Evolutionary conservation across 2,329 filamentous ascomycete genomes (phyloP), one percentile per base, ranked within the genome.

Genomic region (Myotisia sp.): DNA sequence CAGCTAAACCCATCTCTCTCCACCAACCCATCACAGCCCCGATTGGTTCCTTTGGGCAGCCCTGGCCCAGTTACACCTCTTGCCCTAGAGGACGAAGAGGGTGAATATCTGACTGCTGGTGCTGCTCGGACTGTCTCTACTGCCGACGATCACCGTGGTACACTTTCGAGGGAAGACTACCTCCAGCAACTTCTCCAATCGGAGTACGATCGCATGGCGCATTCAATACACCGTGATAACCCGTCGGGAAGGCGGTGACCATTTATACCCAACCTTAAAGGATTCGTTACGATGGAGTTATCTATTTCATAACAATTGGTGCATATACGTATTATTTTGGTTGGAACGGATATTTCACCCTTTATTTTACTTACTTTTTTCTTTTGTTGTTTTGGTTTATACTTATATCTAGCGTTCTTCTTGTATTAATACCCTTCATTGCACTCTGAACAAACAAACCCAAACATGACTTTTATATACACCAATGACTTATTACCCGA

Each of bases 51-150:
- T 13, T 49, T 63, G 7, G 52, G 54, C 22, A 65, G 61, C 33
- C 61, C 62, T 2, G 62, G 61, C 2, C 59, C 60, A 0, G 62
- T 65, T 22, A 64, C 62, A 3, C 62, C 62, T 8, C 45, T 65
- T 30, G 55, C 50, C 1, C 48, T 65, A 6, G 59, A 58, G 33
- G 51, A 60, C 20, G 53, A 57, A 36, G 43, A 38, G n/a, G 44
- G 42, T 26, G 57, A 55, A 32, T 64, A 64, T 37, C 48, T 64
- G 7, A 48, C 50, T 4, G 51, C 53, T 5, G 57, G 58, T 14
- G 42, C 29, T 3, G n/a, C n/a, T n/a, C n/a, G n/a, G n/a, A n/a
- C n/a, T n/a, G 9, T 20, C 21, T 14, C 26, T 21, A 12, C 12
- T 9, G 22, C 22, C 22, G 22, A 8, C 12, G 22, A 24, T 24